Evolutionary conservation across 2,329 filamentous ascomycete species (phyloP), one percentile per base, ranked within the genome.

Genomic region (Bipolaris oryzae): DNA sequence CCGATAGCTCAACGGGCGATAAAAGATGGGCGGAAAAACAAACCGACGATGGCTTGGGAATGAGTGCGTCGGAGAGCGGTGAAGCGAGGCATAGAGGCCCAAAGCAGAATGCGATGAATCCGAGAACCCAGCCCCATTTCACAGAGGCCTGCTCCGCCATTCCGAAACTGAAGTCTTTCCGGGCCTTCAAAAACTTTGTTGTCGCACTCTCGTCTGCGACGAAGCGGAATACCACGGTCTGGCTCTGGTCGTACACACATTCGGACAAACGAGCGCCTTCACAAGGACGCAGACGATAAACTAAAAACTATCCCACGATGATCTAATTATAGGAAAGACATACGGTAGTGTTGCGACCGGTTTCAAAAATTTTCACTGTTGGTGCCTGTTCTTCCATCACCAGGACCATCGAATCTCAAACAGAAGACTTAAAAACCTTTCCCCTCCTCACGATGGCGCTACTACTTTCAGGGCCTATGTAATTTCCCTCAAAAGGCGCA

Each of bases 391-490:
- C 25, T 34, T 45, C 10, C 10, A 18, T 18, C 42, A 20, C n/a
- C 16, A 44, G 16, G 23, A 21, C n/a, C 25, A 18, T n/a, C 3
- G 7, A n/a, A 31, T 28, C 23, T 44, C 42, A 45, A 33, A 18
- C 28, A 20, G 25, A 49, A 11, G n/a, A 25, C 46, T 49, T 7
- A 35, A 37, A 37, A 28, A 37, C 7, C 13, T 16, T 37, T 11
- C 18, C 23, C 11, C 34, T 18, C 9, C 7, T 38, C 21, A 23
- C 16, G 45, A 23, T 10, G 23, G 16, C 11, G 48, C 20, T 51
- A 47, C 50, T 57, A 43, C 55, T 49, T 25, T 42, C 13, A 41
- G 47, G 25, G 23, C 18, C 48, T 25, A 5, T 31, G 28, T 28
- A 34, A 43, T 37, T 18, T 18, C 42, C 38, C 34, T 44, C 38